Conservation (phyloP, 2,329 filamentous ascomycete species). For the Epichloe aotearoae region DNA sequence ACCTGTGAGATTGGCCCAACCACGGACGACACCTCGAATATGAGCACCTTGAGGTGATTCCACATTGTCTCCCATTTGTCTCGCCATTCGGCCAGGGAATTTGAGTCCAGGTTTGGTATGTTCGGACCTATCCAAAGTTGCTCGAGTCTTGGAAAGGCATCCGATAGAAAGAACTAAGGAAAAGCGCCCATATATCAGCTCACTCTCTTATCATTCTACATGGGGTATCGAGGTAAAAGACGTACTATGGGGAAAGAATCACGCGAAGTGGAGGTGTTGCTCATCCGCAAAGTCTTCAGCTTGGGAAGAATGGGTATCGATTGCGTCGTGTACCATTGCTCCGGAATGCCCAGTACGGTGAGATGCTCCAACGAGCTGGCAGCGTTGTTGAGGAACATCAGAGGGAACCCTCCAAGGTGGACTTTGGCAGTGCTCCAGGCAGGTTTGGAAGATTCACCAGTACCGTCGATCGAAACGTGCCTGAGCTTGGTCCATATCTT, state of each 20-base stretch:
- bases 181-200: not conserved
- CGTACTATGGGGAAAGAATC: constrained; percentile 1
- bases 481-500: constrained; percentile 6
- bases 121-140: constrained; percentile 17
- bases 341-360: constrained; percentile 12
- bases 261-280: constrained; percentile 8
- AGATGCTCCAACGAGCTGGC: constrained; percentile 10
- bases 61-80: constrained; percentile 14
- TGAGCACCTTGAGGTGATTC: constrained; percentile 18
- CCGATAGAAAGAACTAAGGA: constrained; percentile 11
- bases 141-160: constrained; percentile 14
- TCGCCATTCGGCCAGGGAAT: constrained; percentile 3
- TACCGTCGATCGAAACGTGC: constrained; percentile 5
- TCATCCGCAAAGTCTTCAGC: constrained; percentile 17
- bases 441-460: constrained; percentile 4
- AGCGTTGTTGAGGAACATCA: constrained; percentile 8
- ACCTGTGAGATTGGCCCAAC: constrained; percentile 11
- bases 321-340: constrained; percentile 8
- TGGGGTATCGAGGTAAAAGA: not conserved
- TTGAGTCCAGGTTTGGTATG: constrained; percentile 12
- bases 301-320: constrained; percentile 13
- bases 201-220: not conserved
- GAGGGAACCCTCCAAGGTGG: constrained; percentile 3
- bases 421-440: constrained; percentile 5
- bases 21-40: constrained; percentile 9